These are phyloP conservation scores for Herpetomonas samuelpessoai DNA, from an alignment of 208 protist genomes.

Conservation along the genomic window DNA sequence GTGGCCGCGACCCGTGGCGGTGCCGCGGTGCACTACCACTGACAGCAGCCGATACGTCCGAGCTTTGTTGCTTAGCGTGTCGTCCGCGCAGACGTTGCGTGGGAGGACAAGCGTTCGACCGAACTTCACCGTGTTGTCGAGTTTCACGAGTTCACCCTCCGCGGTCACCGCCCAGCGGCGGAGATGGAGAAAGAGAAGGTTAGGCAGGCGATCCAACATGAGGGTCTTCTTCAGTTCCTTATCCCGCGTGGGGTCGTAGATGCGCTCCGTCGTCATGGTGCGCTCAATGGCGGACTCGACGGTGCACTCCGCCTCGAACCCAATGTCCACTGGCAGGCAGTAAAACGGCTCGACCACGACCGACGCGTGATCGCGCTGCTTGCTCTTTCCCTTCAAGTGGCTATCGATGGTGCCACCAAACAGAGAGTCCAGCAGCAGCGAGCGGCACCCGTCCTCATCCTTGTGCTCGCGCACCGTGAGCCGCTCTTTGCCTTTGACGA, in stretches of 20 bases:
- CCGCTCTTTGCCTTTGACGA: slow-evolving; percentile 57
- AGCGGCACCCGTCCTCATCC: slow-evolving; percentile 32
- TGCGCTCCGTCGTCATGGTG: slow-evolving; percentile 48
- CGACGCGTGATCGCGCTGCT: slow-evolving; percentile 46
- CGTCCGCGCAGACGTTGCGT: slow-evolving; percentile 41
- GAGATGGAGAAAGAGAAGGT: slow-evolving; percentile 70
- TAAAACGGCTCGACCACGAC: slow-evolving; percentile 69
- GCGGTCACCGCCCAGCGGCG: slow-evolving; percentile 81
- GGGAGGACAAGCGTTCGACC: slow-evolving; percentile 54
- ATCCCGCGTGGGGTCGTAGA: slow-evolving; percentile 53
- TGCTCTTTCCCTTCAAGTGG: slow-evolving; percentile 60
- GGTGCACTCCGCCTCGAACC: slow-evolving; percentile 56
- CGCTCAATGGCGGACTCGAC: slow-evolving; percentile 67
- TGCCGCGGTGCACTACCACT: slow-evolving; percentile 68
- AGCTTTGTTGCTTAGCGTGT: slow-evolving; percentile 27
- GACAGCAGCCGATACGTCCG: slow-evolving; percentile 65
- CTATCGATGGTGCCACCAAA: slow-evolving; percentile 75
- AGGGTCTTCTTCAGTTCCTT: slow-evolving; percentile 69
- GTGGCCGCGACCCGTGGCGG: slow-evolving; percentile 48
- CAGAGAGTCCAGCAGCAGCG: slow-evolving; percentile 42
- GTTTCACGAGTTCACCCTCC: slow-evolving; percentile 80
- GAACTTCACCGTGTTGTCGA: slow-evolving; percentile 74
- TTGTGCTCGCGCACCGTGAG: slow-evolving; percentile 49
- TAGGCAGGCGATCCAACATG: slow-evolving; percentile 42
- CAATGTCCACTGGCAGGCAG: slow-evolving; percentile 57